These are phyloP conservation scores for Casuarina equisetifolia DNA, from an alignment of 306 rosid genomes.

Conservation along the genomic window DNA sequence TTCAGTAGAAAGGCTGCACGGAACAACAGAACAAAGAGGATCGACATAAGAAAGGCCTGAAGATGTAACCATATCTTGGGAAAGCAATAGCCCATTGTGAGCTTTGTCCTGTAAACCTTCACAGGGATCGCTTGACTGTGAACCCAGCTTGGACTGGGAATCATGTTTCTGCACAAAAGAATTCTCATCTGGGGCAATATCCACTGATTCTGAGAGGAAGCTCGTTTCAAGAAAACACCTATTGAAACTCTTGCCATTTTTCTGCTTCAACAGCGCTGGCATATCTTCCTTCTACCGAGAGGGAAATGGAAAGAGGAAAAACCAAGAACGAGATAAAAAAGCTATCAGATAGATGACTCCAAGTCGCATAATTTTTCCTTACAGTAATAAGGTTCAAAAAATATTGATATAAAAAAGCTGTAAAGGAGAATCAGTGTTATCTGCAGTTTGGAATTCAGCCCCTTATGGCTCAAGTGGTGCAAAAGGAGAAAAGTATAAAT, in stretches of 20 bases:
- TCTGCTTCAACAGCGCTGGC: constrained; percentile 33
- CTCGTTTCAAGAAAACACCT: constrained; percentile 65
- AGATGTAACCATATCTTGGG: constrained; percentile 67
- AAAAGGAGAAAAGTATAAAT: background rate
- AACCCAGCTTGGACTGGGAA: constrained; percentile 38
- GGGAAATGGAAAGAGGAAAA: constrained; percentile 30
- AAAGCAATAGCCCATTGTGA: constrained; percentile 38
- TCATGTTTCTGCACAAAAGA: constrained; percentile 60
- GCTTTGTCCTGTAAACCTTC: constrained; percentile 39
- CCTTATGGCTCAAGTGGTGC: background rate
- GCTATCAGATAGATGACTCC: constrained; percentile 28
- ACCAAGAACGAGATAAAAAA: constrained; percentile 21
- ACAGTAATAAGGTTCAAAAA: background rate
- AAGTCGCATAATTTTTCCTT: background rate
- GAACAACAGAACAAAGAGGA: constrained; percentile 91
- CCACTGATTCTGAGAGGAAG: constrained; percentile 81
- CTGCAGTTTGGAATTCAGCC: background rate
- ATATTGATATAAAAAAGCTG: background rate
- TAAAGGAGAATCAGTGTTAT: background rate
- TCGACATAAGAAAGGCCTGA: constrained; percentile 62
- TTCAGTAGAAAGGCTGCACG: constrained; percentile 70
- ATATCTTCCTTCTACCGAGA: constrained; percentile 50
- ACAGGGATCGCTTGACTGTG: constrained; percentile 52
- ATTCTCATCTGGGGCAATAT: constrained; percentile 64
- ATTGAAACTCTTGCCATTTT: constrained; percentile 29